Percentiles rank a stretch among this genome's conserved stretches.
These are phyloP conservation scores for Cercospora sesami DNA, from an alignment of 2,329 filamentous ascomycete species.

Conservation along the genomic window DNA sequence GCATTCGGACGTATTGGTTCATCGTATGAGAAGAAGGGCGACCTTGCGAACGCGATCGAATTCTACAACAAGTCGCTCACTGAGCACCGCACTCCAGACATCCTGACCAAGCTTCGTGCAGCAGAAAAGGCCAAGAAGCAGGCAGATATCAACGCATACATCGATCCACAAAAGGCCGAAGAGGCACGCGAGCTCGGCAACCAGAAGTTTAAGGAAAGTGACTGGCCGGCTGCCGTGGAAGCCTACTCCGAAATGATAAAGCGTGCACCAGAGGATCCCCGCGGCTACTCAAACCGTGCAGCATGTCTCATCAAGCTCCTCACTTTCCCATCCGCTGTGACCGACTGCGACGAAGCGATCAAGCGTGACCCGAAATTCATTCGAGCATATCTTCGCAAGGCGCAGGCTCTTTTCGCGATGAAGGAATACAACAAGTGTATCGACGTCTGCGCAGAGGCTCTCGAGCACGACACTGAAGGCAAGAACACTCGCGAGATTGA, in stretches of 20 bases:
- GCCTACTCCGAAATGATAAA: conserved; percentile 97
- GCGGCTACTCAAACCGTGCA: conserved; percentile 95
- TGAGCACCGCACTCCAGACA: conserved; percentile 93
- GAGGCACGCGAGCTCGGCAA: conserved; percentile 94
- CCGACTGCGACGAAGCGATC: conserved; percentile 89
- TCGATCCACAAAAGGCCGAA: conserved; percentile 89
- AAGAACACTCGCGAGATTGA: conserved; percentile 91
- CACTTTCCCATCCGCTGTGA: conserved; percentile 87
- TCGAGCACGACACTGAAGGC: conserved; percentile 71
- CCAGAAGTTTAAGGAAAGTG: conserved; percentile 92
- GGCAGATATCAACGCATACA: conserved; percentile 72
- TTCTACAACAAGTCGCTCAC: conserved; percentile 93
- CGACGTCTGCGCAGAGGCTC: conserved; percentile 82
- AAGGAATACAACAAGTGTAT: conserved; percentile 95
- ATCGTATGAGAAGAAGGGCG: conserved; percentile 87
- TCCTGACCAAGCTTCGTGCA: conserved; percentile 85
- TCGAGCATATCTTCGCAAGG: conserved; percentile 93
- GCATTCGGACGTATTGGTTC: conserved; percentile 92
- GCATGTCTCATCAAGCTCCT: conserved; percentile 96
- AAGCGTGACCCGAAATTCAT: conserved; percentile 90
- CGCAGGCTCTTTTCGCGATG: conserved; percentile 94
- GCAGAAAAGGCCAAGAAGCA: conserved; percentile 86
- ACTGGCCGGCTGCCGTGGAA: conserved; percentile 92
- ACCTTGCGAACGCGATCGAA: conserved; percentile 75
- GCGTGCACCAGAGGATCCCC: conserved; percentile 85